These are phyloP conservation scores for Tetrapisispora arboricola DNA, from an alignment of 805 yeast genomes.

Conservation along the genomic window DNA sequence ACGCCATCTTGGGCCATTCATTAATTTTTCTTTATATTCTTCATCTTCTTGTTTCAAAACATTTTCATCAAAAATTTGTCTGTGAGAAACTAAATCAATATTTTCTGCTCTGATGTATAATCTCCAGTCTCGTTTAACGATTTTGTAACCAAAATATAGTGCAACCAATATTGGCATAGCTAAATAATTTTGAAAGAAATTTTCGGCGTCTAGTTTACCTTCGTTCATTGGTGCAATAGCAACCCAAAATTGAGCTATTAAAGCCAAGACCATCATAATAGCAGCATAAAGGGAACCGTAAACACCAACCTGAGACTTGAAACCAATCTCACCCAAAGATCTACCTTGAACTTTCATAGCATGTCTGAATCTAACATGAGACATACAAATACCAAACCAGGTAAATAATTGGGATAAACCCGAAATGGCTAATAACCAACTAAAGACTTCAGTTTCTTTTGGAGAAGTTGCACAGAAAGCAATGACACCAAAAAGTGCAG, in stretches of 20 bases:
- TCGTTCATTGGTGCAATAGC: constrained; percentile 46
- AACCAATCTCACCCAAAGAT: constrained; percentile 42
- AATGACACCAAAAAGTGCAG: constrained; percentile 47
- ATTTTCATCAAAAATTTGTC: constrained; percentile 29
- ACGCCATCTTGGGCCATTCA: constrained; percentile 19
- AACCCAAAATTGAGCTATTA: constrained; percentile 57
- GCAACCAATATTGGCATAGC: constrained; percentile 39
- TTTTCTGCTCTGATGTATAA: constrained; percentile 23
- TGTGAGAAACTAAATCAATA: constrained; percentile 21
- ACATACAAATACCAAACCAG: constrained; percentile 48
- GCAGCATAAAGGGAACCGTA: constrained; percentile 46
- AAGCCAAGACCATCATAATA: constrained; percentile 38
- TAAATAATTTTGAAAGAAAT: constrained; percentile 37
- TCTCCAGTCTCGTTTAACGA: constrained; percentile 37
- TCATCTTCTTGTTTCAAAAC: constrained; percentile 27
- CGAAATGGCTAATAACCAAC: constrained; percentile 54
- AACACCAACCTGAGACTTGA: constrained; percentile 40
- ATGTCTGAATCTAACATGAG: constrained; percentile 48
- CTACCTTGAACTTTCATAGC: constrained; percentile 48
- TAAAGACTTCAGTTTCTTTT: constrained; percentile 47
- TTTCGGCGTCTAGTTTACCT: constrained; percentile 30
- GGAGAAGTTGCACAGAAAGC: constrained; percentile 57
- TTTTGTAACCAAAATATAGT: constrained; percentile 36
- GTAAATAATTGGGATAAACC: constrained; percentile 55
- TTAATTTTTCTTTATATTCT: constrained; percentile 21